Base-by-base conservation (phyloP, 345 rosid genomes). In the Draba incana region DNA sequence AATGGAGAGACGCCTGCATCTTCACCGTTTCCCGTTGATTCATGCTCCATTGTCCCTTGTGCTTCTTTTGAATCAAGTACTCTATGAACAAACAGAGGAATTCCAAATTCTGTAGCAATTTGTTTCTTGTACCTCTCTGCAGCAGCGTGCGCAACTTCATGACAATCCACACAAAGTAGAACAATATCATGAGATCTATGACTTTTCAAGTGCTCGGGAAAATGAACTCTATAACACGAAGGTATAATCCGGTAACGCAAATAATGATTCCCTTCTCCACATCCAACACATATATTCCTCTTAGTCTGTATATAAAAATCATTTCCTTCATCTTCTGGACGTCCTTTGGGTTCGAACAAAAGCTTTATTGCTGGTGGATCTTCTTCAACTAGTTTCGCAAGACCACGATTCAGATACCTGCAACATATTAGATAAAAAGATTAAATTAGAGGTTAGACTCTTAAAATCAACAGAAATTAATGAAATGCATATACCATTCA, bases 131-230 rank as follows among this genome's bases (percentile, higher is more conserved):
- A 80, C 81, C 86, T 91, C 81, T 94, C 99, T 3, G 98, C 98
- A 74, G 97, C 90, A 74, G 98, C 92, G 77, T 92, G 99, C 56
- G 98, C 96, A 58, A 83, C 77, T 75, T 94, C 98, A 71, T 94
- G 99, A 48, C 99, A 94, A 70, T 94, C 97, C 83, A 94, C 98
- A 54, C 97, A 94, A 10, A 94, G 93, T 46, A 94, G 81, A 72
- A 92, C 98, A 57, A 92, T 94, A 77, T 94, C 99, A 80, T 92
- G 98, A 72, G 99, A 94, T n/a, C 98, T 84, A 46, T 94, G 99
- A 70, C 98, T 94, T 81, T 94, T 94, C 72, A 94, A 64, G 75
- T 94, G 99, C 87, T 91, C 98, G 10, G 98, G 97, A 68, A 94
- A 94, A 82, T 91, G 96, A 82, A 91, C 71, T 81, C 99, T 84